These are phyloP conservation scores for Syzygium oleosum DNA, from an alignment of 345 rosid genomes.

Conservation along the genomic window DNA sequence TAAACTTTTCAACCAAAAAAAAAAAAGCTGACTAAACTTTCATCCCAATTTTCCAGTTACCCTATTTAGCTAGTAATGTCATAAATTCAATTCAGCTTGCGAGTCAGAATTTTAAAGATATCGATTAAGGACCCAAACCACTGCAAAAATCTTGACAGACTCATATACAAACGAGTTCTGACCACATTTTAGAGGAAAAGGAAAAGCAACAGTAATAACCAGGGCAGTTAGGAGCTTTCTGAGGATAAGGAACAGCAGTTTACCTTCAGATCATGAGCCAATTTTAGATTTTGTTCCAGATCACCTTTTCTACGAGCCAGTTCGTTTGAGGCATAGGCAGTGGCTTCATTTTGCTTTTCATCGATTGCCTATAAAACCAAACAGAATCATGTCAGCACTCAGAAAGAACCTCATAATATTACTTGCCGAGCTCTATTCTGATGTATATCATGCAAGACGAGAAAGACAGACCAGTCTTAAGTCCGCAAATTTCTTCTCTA, in stretches of 20 bases:
- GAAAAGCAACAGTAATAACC: background rate
- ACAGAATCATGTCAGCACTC: background rate
- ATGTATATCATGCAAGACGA: background rate
- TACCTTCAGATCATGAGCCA: conserved; percentile 86
- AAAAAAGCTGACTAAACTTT: background rate
- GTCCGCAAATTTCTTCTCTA: conserved; percentile 89
- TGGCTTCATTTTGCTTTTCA: conserved; percentile 82
- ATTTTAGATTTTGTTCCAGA: conserved; percentile 71
- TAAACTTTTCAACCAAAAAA: too few relatives aligned
- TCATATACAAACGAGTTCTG: background rate
- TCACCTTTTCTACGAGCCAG: conserved; percentile 69
- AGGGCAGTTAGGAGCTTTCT: background rate
- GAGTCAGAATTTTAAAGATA: background rate
- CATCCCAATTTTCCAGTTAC: background rate
- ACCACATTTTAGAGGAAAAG: background rate
- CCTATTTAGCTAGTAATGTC: background rate
- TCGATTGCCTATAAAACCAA: conserved; percentile 54
- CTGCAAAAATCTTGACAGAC: background rate
- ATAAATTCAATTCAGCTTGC: background rate
- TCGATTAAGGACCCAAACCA: background rate
- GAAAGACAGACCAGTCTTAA: conserved; percentile 69
- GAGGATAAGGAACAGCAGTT: background rate
- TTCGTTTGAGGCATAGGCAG: conserved; percentile 67
- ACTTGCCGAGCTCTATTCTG: background rate
- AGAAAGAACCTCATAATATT: background rate